Evolutionary conservation across 78 protist species (phyloP).

Genomic region (Isochrysis galbana): DNA sequence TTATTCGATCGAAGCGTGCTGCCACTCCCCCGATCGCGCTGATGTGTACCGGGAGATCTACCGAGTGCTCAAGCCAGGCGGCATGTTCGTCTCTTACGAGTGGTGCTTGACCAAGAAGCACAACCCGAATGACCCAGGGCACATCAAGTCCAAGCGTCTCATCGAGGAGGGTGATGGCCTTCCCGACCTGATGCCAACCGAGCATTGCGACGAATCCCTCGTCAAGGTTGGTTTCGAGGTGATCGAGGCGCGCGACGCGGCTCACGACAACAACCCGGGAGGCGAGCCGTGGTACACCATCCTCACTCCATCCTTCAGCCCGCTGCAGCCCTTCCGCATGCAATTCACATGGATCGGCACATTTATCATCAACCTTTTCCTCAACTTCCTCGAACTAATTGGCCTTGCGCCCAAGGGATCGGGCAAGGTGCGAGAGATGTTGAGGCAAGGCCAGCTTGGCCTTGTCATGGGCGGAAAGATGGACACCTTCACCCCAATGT

Average conservation of each 20-base stretch:
- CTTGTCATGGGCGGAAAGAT: background rate
- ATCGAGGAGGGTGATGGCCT: conserved; percentile 29
- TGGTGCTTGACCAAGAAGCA: conserved; percentile 22
- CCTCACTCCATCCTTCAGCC: background rate
- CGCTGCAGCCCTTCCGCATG: background rate
- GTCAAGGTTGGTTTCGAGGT: background rate
- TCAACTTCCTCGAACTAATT: background rate
- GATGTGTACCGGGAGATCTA: conserved; percentile 46
- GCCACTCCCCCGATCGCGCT: conserved; percentile 82
- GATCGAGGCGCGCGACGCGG: background rate
- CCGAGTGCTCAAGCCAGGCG: conserved; percentile 88
- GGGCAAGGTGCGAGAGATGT: conserved; percentile 22
- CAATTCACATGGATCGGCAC: background rate
- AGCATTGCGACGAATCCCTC: background rate
- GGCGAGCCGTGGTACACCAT: conserved; percentile 3
- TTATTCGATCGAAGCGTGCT: conserved; percentile 87
- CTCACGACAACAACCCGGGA: conserved; percentile 11
- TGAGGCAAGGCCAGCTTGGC: background rate
- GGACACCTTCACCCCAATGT: conserved; percentile 15
- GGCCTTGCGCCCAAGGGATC: conserved; percentile 8
- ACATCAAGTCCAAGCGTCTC: background rate
- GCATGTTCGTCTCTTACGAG: conserved; percentile 53
- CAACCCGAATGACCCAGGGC: background rate
- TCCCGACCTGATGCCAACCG: background rate
- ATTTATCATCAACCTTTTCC: background rate